Percentiles rank a stretch among this genome's conserved stretches.
Conservation (phyloP, 148 eudicot species). For the Silene latifolia region DNA sequence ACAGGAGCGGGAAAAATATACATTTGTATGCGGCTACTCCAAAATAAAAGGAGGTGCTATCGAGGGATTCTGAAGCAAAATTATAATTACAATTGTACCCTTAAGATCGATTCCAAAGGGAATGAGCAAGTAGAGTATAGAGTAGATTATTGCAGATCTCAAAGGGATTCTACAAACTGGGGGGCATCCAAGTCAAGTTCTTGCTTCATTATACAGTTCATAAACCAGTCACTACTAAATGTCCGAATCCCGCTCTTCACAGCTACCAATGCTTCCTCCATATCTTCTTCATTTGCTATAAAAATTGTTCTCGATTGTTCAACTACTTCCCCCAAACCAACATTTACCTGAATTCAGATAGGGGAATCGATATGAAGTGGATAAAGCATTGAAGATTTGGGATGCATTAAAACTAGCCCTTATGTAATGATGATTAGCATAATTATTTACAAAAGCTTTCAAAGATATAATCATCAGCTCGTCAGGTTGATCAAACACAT, state of each 20-base stretch:
- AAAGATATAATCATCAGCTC: not conserved
- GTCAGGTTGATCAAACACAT: not conserved
- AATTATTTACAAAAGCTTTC: not conserved
- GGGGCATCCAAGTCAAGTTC: conserved; percentile 20
- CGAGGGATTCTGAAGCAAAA: not conserved
- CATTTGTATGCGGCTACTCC: not conserved
- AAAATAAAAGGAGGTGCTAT: not conserved
- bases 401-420: not conserved
- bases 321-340: conserved; percentile 28
- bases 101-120: not conserved
- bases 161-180: conserved; percentile 34
- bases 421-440: not conserved
- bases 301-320: conserved; percentile 50
- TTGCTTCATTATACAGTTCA: conserved; percentile 88
- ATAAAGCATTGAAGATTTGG: not conserved
- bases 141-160: conserved; percentile 8
- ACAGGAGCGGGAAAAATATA: not conserved
- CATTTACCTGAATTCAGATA: conserved; percentile 42
- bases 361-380: not conserved
- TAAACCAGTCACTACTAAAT: conserved; percentile 78
- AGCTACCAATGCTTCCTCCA: conserved; percentile 46
- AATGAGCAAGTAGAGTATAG: not conserved
- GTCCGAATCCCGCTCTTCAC: conserved; percentile 59
- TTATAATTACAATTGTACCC: not conserved
- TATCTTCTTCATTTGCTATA: conserved; percentile 60